Percentiles rank a stretch among this genome's conserved stretches.
Conservation (phyloP, 345 rosid genomes). For the Murraya koenigii region DNA sequence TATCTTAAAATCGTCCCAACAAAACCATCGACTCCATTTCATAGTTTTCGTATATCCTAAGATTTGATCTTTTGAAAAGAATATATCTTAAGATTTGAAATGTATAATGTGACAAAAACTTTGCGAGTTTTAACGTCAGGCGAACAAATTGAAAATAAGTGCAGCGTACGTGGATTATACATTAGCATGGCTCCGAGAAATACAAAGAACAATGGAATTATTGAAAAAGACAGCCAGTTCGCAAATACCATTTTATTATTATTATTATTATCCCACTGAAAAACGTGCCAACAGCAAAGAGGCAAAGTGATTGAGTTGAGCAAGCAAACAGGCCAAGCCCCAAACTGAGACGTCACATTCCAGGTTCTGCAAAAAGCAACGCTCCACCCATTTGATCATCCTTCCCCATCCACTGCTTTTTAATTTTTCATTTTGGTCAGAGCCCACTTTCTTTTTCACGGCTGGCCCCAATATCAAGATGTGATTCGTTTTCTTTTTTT, state of each 20-base stretch:
- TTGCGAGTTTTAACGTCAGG: too few relatives aligned
- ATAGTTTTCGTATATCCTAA: too few relatives aligned
- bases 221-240: not conserved
- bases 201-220: not conserved
- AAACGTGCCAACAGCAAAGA: not conserved
- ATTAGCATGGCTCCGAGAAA: too few relatives aligned
- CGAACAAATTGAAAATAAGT: too few relatives aligned
- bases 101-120: too few relatives aligned
- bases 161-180: too few relatives aligned
- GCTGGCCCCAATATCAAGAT: not conserved
- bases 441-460: not conserved
- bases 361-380: conserved; percentile 6
- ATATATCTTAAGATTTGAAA: too few relatives aligned
- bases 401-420: not conserved
- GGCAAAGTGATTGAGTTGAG: not conserved
- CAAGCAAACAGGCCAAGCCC: not conserved
- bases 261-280: not conserved
- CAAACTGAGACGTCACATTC: not conserved
- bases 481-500: too few relatives aligned
- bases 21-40: too few relatives aligned
- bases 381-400: not conserved
- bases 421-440: not conserved
- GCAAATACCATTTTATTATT: not conserved
- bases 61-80: too few relatives aligned
- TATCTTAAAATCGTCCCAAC: too few relatives aligned